phyloP scores from a whole-genome alignment of 805 yeast species.

The Tanozyma kutaoensis region DNA sequence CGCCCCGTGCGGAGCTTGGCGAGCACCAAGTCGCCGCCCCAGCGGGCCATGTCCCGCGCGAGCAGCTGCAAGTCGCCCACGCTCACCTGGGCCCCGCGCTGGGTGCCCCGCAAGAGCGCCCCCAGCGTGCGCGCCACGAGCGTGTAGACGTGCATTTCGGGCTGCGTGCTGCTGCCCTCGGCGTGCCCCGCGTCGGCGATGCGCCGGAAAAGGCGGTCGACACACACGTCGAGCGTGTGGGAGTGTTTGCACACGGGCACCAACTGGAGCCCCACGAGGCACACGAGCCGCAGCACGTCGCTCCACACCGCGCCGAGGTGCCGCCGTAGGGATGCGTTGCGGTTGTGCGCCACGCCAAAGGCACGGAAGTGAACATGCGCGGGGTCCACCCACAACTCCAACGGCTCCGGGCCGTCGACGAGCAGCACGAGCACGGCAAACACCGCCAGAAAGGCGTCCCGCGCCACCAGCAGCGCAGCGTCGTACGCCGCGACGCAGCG shows the following conservation, averaged over 20 bases:
- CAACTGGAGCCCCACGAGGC: constrained; percentile 13
- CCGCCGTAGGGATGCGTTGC: constrained; percentile 10
- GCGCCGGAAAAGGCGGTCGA: constrained; percentile 7
- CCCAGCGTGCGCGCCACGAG: constrained; percentile 11
- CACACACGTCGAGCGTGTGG: constrained; percentile 7
- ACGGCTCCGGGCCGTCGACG: constrained; percentile 3
- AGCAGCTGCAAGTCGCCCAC: constrained; percentile 10
- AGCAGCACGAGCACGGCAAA: constrained; percentile 10
- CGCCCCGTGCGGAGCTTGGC: constrained; percentile 3
- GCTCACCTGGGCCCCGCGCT: constrained; percentile 2
- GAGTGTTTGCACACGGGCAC: constrained; percentile 11
- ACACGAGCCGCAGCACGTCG: constrained; percentile 18
- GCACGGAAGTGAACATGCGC: constrained; percentile 9
- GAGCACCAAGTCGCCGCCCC: constrained; percentile 10
- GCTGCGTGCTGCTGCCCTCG: constrained; percentile 10
- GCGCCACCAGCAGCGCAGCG: constrained; percentile 6
- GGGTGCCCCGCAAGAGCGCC: not conserved
- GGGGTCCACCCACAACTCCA: constrained; percentile 24
- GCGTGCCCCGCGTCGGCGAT: constrained; percentile 11
- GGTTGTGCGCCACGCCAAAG: constrained; percentile 5
- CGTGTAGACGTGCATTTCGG: constrained; percentile 8
- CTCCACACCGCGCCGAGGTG: constrained; percentile 22
- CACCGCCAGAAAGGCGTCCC: constrained; percentile 7
- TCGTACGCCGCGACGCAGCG: constrained; percentile 9
- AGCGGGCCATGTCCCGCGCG: constrained; percentile 11